Evolutionary conservation across 495 filamentous ascomycete genomes (phyloP).

Genomic region (Neurospora hispaniola): DNA sequence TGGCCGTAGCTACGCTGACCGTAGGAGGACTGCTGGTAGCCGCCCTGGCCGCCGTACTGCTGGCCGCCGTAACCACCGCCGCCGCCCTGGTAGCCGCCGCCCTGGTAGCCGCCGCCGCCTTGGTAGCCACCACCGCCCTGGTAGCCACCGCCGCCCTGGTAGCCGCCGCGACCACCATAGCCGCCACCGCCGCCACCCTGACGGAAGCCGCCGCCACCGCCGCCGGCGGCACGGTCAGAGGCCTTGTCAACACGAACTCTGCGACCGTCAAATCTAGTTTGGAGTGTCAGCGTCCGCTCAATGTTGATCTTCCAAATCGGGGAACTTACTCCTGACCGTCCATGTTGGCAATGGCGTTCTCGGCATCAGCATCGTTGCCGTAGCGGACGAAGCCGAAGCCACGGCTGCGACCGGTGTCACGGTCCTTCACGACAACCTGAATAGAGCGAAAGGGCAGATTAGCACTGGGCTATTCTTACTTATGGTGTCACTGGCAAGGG

Average conservation of each 20-base stretch:
- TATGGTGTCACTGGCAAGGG: background rate
- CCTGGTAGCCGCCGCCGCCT: slow-evolving; percentile 10
- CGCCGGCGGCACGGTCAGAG: slow-evolving; percentile 57
- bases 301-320: background rate
- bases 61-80: background rate
- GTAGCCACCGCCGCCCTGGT: slow-evolving; percentile 13
- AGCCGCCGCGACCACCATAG: no score
- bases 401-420: slow-evolving; percentile 88
- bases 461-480: background rate
- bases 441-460: slow-evolving; percentile 6
- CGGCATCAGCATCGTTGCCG: slow-evolving; percentile 67
- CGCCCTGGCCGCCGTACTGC: background rate
- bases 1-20: background rate
- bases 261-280: slow-evolving; percentile 82
- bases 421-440: slow-evolving; percentile 95
- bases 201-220: slow-evolving; percentile 29
- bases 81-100: background rate
- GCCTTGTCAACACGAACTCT: slow-evolving; percentile 94
- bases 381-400: slow-evolving; percentile 97
- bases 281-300: slow-evolving; percentile 8
- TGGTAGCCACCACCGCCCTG: slow-evolving; percentile 11
- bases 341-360: slow-evolving; percentile 71
- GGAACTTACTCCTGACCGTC: slow-evolving; percentile 81
- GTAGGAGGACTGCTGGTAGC: slow-evolving; percentile 3
- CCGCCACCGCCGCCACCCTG: slow-evolving; percentile 33